Base-by-base conservation (phyloP, 768 basidiomycete species). In the Agaricus blazei region DNA sequence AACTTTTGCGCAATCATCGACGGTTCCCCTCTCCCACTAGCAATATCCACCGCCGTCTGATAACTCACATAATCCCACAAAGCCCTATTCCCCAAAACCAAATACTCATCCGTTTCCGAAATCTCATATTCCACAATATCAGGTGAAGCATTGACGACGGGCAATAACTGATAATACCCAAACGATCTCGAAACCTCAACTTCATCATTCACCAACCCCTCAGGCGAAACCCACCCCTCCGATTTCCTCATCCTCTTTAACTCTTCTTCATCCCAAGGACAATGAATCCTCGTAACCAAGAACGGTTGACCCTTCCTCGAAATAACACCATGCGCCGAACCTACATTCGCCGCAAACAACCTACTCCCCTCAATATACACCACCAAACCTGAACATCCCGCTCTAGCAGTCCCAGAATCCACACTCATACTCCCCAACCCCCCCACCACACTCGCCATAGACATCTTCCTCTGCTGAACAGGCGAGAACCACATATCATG, bases 41-140 rank as follows among this genome's bases (percentile, higher is more conserved):
- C 95, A 58, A 98, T 94, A 67, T 98, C 96, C 53, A 98, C 93
- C 1, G 97, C 96, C 0, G 91, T 96, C 68, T 98, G 93, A 65
- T 90, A 92, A 3, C 90, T 87, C 60, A 98, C 89, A 60, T 84
- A 90, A 61, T 95, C 89, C 97, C 97, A 99, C 26, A 98, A 68
- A 0, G 92, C 93, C 4, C 85, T 81, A 67, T 98, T 98, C 28
- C 87, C 97, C 58, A 99, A 81, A 72, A 99, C 96, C 63, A 98
- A 82, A 64, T 98, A 97, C 69, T 99, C 96, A 69, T 99, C 97
- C 52, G 84, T 79, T 58, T 91, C 87, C 2, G 84, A 79, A 15
- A 99, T 72, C 46, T 84, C 78, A 59, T 87, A 83, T 3, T 73
- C 75, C 60, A 74, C 75, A 58, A 96, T 81, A 66, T 92, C 82